Evolutionary conservation across 345 rosid species (phyloP).

Genomic region (Euphorbia lathyris): DNA sequence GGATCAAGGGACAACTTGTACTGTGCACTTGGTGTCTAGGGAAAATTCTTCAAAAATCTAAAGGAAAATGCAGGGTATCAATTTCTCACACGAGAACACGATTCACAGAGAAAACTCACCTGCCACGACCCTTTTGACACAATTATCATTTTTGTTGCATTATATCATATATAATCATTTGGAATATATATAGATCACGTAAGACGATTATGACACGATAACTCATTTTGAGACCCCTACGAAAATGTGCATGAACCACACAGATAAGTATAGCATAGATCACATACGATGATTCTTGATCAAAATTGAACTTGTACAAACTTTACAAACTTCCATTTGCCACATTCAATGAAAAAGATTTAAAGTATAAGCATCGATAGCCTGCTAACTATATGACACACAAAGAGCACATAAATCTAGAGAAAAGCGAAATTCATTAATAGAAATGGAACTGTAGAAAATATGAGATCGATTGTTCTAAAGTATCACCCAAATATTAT

Average conservation of each 20-base stretch:
- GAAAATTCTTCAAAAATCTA: background rate
- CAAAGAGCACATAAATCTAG: background rate
- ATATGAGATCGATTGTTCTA: background rate
- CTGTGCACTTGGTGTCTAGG: background rate
- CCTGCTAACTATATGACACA: background rate
- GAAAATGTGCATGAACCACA: background rate
- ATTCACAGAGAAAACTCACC: too few species aligned
- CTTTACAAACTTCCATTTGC: background rate
- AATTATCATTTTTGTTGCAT: too few species aligned
- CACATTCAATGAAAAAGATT: background rate
- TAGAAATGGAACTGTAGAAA: background rate
- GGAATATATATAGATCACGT: too few species aligned
- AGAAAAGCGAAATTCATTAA: background rate
- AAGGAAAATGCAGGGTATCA: background rate
- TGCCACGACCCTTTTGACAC: too few species aligned
- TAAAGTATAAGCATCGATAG: background rate
- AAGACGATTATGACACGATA: too few species aligned
- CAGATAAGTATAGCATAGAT: background rate
- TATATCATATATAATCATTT: too few species aligned
- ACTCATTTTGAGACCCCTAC: too few species aligned
- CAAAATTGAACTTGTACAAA: background rate
- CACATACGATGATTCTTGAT: background rate
- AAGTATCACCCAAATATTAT: slow-evolving; percentile 4
- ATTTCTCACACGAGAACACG: too few species aligned
- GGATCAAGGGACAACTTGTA: background rate